phyloP scores from a whole-genome alignment of 2,329 filamentous ascomycete species.

The Xylogone sp. region DNA sequence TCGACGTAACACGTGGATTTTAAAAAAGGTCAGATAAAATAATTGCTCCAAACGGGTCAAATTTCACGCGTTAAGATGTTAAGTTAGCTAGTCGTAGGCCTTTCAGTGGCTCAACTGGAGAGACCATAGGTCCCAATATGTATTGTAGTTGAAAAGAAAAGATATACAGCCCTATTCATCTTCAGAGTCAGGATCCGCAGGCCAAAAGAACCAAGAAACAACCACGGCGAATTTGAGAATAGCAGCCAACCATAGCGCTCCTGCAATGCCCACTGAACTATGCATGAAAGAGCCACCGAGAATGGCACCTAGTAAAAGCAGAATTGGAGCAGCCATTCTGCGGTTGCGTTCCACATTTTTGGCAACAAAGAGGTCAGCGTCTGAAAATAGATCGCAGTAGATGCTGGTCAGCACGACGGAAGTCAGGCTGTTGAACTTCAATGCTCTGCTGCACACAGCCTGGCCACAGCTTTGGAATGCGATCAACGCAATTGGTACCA shows the following conservation, averaged over 20 bases:
- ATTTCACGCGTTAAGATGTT: no score
- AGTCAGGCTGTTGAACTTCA: slow-evolving; percentile 65
- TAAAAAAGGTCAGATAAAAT: no score
- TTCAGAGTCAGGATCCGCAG: slow-evolving; percentile 30
- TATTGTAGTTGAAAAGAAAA: no score
- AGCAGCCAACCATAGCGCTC: slow-evolving; percentile 39
- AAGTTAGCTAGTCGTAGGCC: no score
- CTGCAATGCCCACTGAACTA: slow-evolving; percentile 43
- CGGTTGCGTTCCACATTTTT: slow-evolving; percentile 47
- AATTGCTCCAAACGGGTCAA: no score
- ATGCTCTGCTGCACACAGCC: slow-evolving; percentile 64
- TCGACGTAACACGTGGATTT: no score
- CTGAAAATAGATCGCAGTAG: slow-evolving; percentile 77
- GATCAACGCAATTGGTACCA: slow-evolving; percentile 64
- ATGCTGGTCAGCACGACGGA: slow-evolving; percentile 76
- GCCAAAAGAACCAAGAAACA: slow-evolving; percentile 58
- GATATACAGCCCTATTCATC: no score
- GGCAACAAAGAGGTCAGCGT: slow-evolving; percentile 43
- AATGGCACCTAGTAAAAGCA: slow-evolving; percentile 48
- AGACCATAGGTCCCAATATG: no score
- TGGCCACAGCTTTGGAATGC: slow-evolving; percentile 76
- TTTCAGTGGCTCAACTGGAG: no score
- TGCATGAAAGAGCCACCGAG: slow-evolving; percentile 48
- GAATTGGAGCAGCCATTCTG: slow-evolving; percentile 42
- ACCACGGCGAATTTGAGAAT: slow-evolving; percentile 50